phyloP scores from a whole-genome alignment of 371 early-diverging fungal genomes.

The Mortierella sp. region DNA sequence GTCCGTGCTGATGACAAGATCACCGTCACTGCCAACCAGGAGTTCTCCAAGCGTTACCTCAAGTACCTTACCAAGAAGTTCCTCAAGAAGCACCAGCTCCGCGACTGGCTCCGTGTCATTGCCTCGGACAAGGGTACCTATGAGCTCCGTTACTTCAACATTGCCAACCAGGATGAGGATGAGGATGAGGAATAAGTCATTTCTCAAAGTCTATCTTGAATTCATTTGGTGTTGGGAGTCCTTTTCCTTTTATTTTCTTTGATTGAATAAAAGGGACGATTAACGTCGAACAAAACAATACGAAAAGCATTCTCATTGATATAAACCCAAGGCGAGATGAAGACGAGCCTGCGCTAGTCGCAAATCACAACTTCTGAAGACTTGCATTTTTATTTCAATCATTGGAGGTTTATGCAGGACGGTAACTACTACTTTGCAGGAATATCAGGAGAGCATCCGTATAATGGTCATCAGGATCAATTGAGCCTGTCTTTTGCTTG shows the following conservation, averaged over 20 bases:
- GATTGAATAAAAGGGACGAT: slow-evolving; percentile 38
- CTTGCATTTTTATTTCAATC: slow-evolving; percentile 8
- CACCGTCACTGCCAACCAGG: slow-evolving; percentile 82
- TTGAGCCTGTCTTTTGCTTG: background rate
- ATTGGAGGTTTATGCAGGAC: background rate
- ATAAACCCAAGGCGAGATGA: slow-evolving; percentile 69
- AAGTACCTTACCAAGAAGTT: slow-evolving; percentile 99
- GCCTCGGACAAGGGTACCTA: slow-evolving; percentile 92
- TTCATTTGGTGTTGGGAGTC: slow-evolving; percentile 19
- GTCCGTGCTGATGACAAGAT: slow-evolving; percentile 83
- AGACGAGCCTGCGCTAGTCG: slow-evolving; percentile 74
- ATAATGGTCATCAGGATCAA: background rate
- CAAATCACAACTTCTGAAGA: slow-evolving; percentile 72
- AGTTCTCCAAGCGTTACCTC: slow-evolving; percentile 98
- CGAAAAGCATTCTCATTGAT: slow-evolving; percentile 9
- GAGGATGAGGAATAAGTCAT: slow-evolving; percentile 76
- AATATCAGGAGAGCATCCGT: background rate
- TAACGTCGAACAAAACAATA: slow-evolving; percentile 21
- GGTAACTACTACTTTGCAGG: too few species aligned
- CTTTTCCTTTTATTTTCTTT: slow-evolving; percentile 17
- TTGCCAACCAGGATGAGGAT: slow-evolving; percentile 87
- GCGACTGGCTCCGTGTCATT: slow-evolving; percentile 98
- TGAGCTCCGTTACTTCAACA: slow-evolving; percentile 97
- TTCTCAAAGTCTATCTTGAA: slow-evolving; percentile 4
- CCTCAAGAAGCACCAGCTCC: slow-evolving; percentile 99